Base-by-base conservation (phyloP, 2,329 filamentous ascomycete genomes). In the Botrytis hyacinthi region DNA sequence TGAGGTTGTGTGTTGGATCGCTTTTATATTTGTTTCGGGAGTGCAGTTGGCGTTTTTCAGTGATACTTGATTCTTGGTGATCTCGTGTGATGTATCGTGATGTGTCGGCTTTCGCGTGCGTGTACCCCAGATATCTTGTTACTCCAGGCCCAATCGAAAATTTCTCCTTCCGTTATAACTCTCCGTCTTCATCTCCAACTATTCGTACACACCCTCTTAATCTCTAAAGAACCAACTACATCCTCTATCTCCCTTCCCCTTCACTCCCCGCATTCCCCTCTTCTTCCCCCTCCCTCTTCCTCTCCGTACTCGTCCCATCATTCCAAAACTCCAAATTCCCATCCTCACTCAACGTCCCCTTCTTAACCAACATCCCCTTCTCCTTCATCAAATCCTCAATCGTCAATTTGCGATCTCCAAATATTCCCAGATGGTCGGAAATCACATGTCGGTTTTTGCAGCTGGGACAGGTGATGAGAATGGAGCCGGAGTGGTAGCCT, bases 321-420 rank as follows among this genome's bases (percentile, higher is more conserved):
- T 93, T 91, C 92, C 94, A 97, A 78, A 98, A 96, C 82, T 98
- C 95, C 66, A 98, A 84, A 81, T 97, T 93, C n/a, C 93, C 94
- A 77, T 95, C 91, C 77, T 90, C 88, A 70, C 92, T 89, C 46
- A 95, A 80, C 42, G 87, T 89, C 29, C 93, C 92, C 75, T 89
- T 89, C 85, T 91, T 93, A 74, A 95, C 87, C 1, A 93, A 83
- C 76, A 90, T 87, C 8, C 95, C 95, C 80, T 92, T 92, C 77
- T 94, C 90, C 74, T 86, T 85, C 84, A 96, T 88, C 68, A 98
- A 83, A 75, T 95, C 91, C 82, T 97, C 92, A 44, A 96, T 84
- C 0, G 92, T 94, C 73, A 92, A 82, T 73, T 87, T 86, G 66
- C 86, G 86, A 77, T 95, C 89, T 51, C 91, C 91, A 80, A 96